Percentiles rank a stretch among this genome's conserved stretches.
Conservation (phyloP, 2,329 filamentous ascomycete species). For the Ascochyta koolunga region DNA sequence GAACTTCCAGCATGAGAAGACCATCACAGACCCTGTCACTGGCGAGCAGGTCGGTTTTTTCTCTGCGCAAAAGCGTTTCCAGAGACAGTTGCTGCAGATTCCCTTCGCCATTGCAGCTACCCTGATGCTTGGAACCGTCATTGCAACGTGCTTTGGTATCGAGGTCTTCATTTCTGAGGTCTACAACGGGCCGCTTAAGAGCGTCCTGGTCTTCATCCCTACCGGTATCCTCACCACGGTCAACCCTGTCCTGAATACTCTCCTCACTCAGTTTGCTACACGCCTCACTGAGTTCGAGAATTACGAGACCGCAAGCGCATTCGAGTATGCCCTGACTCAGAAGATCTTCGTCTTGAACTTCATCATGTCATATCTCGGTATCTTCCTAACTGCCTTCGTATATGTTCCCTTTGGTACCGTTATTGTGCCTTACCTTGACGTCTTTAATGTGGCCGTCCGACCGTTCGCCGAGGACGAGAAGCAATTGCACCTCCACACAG, state of each 20-base stretch:
- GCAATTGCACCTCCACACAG: conserved; percentile 58
- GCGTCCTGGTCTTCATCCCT: conserved; percentile 82
- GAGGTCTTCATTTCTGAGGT: conserved; percentile 97
- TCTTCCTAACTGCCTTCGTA: conserved; percentile 85
- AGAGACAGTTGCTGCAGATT: conserved; percentile 78
- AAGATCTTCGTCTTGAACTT: conserved; percentile 98
- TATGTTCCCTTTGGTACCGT: conserved; percentile 90
- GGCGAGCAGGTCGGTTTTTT: conserved; percentile 80
- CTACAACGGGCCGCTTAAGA: conserved; percentile 87
- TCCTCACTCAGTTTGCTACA: conserved; percentile 78
- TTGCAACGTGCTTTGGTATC: conserved; percentile 85
- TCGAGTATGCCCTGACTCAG: conserved; percentile 82
- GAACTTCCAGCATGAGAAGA: conserved; percentile 80
- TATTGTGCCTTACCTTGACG: conserved; percentile 82
- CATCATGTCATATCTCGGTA: conserved; percentile 90
- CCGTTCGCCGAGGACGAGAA: conserved; percentile 78
- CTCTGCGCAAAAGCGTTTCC: conserved; percentile 74
- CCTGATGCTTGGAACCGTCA: conserved; percentile 76
- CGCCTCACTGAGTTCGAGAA: conserved; percentile 85
- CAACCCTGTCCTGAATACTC: conserved; percentile 76
- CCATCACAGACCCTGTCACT: conserved; percentile 78
- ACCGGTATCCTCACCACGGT: conserved; percentile 84
- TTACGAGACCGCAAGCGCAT: conserved; percentile 84
- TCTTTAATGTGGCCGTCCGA: conserved; percentile 77
- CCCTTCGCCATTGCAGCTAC: conserved; percentile 82